These are phyloP conservation scores for Lentinula boryana DNA, from an alignment of 768 basidiomycete species.

Conservation along the genomic window DNA sequence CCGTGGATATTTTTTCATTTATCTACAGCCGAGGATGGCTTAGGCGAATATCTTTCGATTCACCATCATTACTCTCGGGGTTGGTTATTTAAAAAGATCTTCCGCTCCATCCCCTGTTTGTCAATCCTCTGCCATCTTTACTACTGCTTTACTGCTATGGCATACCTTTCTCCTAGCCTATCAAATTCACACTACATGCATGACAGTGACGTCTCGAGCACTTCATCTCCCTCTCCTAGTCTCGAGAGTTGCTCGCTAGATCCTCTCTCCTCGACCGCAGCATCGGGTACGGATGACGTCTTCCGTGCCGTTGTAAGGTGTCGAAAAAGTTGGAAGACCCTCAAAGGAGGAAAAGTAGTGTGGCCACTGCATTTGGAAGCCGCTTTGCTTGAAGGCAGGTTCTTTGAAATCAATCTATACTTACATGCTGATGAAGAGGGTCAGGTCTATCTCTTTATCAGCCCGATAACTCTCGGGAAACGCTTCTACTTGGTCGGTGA, in stretches of 20 bases:
- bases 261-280: conserved; percentile 20
- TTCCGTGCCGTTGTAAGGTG: conserved; percentile 61
- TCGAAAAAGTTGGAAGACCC: conserved; percentile 72
- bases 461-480: conserved; percentile 69
- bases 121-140: background rate
- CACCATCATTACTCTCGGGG: background rate
- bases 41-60: background rate
- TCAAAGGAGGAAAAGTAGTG: conserved; percentile 67
- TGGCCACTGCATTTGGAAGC: conserved; percentile 80
- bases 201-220: conserved; percentile 1
- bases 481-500: conserved; percentile 57
- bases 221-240: conserved; percentile 11
- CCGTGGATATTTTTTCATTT: conserved; percentile 1
- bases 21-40: background rate
- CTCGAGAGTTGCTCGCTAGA: background rate
- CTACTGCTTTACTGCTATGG: background rate
- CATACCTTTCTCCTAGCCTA: background rate
- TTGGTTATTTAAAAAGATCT: background rate
- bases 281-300: conserved; percentile 44
- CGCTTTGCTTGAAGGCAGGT: conserved; percentile 65
- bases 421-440: conserved; percentile 9
- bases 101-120: background rate
- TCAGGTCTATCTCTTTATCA: conserved; percentile 66
- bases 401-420: background rate
- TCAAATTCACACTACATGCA: background rate